phyloP scores from a whole-genome alignment of 352 stramenopile genomes.

The Globisporangium camurandrum region DNA sequence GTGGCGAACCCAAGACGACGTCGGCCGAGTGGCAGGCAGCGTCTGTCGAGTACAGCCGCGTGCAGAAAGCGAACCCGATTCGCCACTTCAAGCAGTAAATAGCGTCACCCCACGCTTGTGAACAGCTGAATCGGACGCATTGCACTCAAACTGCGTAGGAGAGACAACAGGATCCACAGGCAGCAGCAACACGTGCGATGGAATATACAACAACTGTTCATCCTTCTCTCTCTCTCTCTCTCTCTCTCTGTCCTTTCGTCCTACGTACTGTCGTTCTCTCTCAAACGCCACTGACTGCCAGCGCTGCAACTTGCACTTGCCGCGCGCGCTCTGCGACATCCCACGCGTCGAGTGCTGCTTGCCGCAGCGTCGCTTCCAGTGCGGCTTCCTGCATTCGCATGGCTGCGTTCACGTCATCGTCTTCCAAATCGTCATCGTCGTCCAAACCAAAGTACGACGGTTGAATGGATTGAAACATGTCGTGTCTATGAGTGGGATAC shows the following conservation, averaged over 20 bases:
- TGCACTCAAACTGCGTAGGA: too few species aligned
- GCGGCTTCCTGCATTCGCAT: conserved; percentile 38
- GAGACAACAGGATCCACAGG: background rate
- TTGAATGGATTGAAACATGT: conserved; percentile 90
- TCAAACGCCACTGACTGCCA: too few species aligned
- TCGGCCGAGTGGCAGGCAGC: conserved; percentile 69
- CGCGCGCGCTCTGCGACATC: conserved; percentile 37
- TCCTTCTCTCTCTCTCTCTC: background rate
- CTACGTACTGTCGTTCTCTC: background rate
- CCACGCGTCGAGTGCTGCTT: conserved; percentile 51
- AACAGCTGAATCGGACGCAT: too few species aligned
- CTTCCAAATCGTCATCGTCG: conserved; percentile 53
- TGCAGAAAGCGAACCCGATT: conserved; percentile 82
- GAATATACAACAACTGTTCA: background rate
- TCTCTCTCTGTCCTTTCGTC: background rate
- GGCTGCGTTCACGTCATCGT: background rate
- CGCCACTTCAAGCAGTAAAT: conserved; percentile 77
- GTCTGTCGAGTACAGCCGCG: conserved; percentile 67
- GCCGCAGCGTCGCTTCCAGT: conserved; percentile 34
- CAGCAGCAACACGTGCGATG: background rate
- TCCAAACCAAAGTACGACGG: conserved; percentile 77
- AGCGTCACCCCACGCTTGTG: background rate
- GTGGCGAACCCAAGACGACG: conserved; percentile 57
- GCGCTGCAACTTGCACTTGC: conserved; percentile 22
- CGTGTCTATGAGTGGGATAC: conserved; percentile 19